These are phyloP conservation scores for Auriculariales sp. DNA, from an alignment of 768 basidiomycete genomes.

Conservation along the genomic window DNA sequence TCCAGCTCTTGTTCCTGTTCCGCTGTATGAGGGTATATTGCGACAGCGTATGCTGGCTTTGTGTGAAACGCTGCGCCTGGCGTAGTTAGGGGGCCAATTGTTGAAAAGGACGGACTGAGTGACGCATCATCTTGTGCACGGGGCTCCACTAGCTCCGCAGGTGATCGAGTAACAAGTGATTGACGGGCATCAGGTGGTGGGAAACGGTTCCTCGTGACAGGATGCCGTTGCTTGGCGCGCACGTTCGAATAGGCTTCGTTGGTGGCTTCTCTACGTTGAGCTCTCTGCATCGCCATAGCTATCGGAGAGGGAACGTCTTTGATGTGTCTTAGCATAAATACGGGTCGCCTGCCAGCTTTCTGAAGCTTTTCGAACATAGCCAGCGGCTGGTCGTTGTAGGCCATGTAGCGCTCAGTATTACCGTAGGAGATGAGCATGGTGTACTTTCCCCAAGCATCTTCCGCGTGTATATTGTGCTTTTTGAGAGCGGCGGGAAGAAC, in stretches of 20 bases:
- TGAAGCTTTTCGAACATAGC: conserved; percentile 95
- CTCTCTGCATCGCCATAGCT: conserved; percentile 90
- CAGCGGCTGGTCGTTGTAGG: conserved; percentile 95
- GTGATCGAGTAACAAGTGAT: conserved; percentile 65
- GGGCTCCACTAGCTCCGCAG: conserved; percentile 16
- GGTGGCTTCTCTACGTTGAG: conserved; percentile 31
- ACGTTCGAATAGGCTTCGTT: neutral
- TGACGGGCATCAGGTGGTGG: neutral
- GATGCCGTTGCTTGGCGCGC: conserved; percentile 4
- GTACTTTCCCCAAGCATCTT: conserved; percentile 97
- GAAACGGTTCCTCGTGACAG: neutral
- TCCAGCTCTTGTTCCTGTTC: conserved; percentile 98
- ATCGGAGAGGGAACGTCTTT: conserved; percentile 96
- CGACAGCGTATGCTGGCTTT: conserved; percentile 61
- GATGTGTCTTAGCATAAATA: conserved; percentile 97
- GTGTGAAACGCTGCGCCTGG: conserved; percentile 22
- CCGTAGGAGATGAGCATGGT: conserved; percentile 99
- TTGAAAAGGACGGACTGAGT: no score
- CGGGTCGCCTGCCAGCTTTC: conserved; percentile 92
- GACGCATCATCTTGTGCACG: no score
- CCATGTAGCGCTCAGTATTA: conserved; percentile 84
- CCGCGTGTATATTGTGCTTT: conserved; percentile 97
- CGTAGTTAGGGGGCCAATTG: conserved; percentile 6
- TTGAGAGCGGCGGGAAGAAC: conserved; percentile 95
- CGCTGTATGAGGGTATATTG: conserved; percentile 97